phyloP scores from a whole-genome alignment of 495 filamentous ascomycete genomes.

The Delitschia confertaspora region DNA sequence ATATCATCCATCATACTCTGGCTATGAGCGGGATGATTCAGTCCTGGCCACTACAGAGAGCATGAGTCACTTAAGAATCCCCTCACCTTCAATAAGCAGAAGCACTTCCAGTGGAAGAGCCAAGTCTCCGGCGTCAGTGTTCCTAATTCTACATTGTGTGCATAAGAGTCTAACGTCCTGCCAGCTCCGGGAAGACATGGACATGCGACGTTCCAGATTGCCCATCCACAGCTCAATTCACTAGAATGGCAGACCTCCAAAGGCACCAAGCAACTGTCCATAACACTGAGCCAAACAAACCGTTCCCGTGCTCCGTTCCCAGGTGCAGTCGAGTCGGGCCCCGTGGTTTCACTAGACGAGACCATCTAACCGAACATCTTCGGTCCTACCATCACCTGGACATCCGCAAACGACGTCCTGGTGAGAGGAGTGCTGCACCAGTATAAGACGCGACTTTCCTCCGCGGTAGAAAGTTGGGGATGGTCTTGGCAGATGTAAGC shows the following conservation, averaged over 20 bases:
- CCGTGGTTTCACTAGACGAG: slow-evolving; percentile 26
- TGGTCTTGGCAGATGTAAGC: no score
- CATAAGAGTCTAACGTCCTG: not conserved
- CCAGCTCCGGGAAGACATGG: slow-evolving; percentile 32
- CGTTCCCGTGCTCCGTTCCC: slow-evolving; percentile 18
- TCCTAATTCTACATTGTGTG: not conserved
- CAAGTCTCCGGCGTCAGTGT: no score
- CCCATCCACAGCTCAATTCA: slow-evolving; percentile 38
- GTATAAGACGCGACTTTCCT: no score
- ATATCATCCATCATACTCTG: no score
- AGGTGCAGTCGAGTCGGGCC: slow-evolving; percentile 19
- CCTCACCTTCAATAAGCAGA: no score
- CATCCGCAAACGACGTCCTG: slow-evolving; percentile 25
- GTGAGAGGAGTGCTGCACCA: slow-evolving; percentile 14
- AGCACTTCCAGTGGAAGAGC: no score
- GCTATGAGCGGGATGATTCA: no score
- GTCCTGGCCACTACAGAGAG: no score
- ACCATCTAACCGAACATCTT: slow-evolving; percentile 28
- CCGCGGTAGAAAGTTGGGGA: no score
- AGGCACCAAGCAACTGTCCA: slow-evolving; percentile 48
- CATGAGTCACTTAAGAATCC: no score
- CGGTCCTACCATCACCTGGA: slow-evolving; percentile 25
- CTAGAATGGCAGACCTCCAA: slow-evolving; percentile 46
- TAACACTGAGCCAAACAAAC: slow-evolving; percentile 12
- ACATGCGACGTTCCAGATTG: slow-evolving; percentile 42